Percentiles rank a stretch among this genome's conserved stretches.
phyloP scores from a whole-genome alignment of 2,329 filamentous ascomycete species.

The Penicillium sp. region DNA sequence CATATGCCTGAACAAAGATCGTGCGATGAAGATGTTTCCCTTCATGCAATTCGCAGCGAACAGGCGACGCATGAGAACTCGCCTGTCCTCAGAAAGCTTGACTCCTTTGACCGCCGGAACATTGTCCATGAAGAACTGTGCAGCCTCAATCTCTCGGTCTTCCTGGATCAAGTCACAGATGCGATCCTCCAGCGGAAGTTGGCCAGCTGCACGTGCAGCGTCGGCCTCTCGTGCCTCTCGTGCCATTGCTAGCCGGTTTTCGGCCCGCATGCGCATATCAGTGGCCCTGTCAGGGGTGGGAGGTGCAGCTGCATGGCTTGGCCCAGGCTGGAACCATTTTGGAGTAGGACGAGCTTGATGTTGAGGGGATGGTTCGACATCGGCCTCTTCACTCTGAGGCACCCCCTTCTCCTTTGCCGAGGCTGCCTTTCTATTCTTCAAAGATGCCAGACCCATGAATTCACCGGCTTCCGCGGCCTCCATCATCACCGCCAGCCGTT shows the following conservation, averaged over 20 bases:
- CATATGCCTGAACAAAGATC: constrained; percentile 39
- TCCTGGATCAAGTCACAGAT: constrained; percentile 31
- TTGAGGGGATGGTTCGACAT: neutral
- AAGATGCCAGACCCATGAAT: constrained; percentile 42
- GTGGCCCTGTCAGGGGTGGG: neutral
- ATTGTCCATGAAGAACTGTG: constrained; percentile 39
- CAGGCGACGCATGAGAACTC: constrained; percentile 33
- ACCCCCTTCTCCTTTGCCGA: constrained; percentile 7
- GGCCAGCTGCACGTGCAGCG: constrained; percentile 6
- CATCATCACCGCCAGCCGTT: constrained; percentile 44
- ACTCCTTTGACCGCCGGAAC: constrained; percentile 16
- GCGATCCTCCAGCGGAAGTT: constrained; percentile 19
- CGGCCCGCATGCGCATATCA: constrained; percentile 3
- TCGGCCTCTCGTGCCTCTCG: constrained; percentile 10
- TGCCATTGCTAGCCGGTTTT: constrained; percentile 14
- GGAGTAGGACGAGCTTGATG: neutral
- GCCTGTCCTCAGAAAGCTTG: constrained; percentile 30
- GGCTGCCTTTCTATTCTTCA: constrained; percentile 31
- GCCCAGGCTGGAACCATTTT: neutral
- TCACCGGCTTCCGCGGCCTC: constrained; percentile 49
- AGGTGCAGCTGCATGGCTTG: neutral
- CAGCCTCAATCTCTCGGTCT: constrained; percentile 38
- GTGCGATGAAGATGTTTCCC: constrained; percentile 43
- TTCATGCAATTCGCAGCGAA: constrained; percentile 42
- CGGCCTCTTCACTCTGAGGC: neutral